phyloP scores from a whole-genome alignment of 176 grass and related monocot genomes.

The Dendrocalamus sinicus region DNA sequence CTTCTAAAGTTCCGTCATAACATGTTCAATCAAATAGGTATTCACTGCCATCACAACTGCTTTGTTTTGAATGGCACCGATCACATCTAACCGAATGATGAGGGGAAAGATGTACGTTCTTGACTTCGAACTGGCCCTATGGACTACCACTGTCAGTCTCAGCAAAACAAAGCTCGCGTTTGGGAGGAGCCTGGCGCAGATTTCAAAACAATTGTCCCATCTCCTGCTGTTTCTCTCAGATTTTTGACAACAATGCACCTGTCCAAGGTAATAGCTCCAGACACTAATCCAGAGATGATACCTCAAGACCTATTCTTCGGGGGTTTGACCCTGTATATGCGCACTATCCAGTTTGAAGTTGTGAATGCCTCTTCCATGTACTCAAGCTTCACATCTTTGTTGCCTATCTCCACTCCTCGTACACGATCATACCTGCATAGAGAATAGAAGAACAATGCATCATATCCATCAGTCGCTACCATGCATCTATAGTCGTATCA shows the following conservation, averaged over 20 bases:
- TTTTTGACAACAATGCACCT: constrained; percentile 41
- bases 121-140: constrained; percentile 26
- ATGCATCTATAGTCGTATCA: constrained; percentile 16
- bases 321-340: constrained; percentile 99
- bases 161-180: constrained; percentile 32
- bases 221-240: constrained; percentile 13
- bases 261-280: constrained; percentile 4
- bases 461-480: constrained; percentile 3
- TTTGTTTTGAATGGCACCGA: constrained; percentile 23
- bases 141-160: constrained; percentile 42
- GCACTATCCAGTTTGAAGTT: constrained; percentile 96
- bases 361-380: constrained; percentile 97
- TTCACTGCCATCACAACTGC: constrained; percentile 19
- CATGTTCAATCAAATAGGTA: constrained; percentile 36
- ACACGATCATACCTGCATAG: constrained; percentile 81
- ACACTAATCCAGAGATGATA: not conserved
- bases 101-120: constrained; percentile 13
- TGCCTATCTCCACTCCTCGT: constrained; percentile 97
- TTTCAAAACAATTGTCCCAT: constrained; percentile 2
- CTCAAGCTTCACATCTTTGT: constrained; percentile 95
- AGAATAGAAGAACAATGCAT: not conserved
- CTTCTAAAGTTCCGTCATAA: constrained; percentile 16
- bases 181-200: not conserved
- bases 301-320: constrained; percentile 92
- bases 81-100: constrained; percentile 11